phyloP scores from a whole-genome alignment of 2,329 filamentous ascomycete species.

The Lachnellula willkommii region DNA sequence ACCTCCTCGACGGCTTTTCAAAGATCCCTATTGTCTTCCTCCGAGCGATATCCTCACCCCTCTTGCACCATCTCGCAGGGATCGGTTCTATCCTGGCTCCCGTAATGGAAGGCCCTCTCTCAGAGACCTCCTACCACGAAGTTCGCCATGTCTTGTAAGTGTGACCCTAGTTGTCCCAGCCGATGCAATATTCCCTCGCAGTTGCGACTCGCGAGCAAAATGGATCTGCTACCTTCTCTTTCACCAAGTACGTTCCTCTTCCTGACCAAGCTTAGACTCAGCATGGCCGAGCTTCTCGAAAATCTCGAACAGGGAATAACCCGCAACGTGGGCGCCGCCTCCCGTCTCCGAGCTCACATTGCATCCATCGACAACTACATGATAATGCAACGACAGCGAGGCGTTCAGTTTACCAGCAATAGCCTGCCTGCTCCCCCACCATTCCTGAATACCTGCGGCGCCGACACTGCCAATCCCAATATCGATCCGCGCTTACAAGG shows the following conservation, averaged over 20 bases:
- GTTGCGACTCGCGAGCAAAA: no score
- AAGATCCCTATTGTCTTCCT: constrained; percentile 41
- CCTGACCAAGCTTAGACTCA: constrained; percentile 19
- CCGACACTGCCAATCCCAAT: background rate
- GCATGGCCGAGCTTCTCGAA: constrained; percentile 41
- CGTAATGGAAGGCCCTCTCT: constrained; percentile 34
- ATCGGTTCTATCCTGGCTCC: constrained; percentile 46
- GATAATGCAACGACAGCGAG: constrained; percentile 4
- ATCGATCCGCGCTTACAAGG: background rate
- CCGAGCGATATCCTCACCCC: constrained; percentile 42
- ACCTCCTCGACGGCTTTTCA: constrained; percentile 40
- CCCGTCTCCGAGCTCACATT: constrained; percentile 37
- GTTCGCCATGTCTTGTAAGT: constrained; percentile 37
- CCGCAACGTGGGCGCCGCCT: constrained; percentile 34
- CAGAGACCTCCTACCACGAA: constrained; percentile 14
- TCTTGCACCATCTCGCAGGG: constrained; percentile 44
- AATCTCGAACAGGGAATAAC: constrained; percentile 39
- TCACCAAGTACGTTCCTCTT: no score
- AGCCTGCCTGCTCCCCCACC: background rate
- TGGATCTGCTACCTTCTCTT: no score
- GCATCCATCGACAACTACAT: constrained; percentile 37
- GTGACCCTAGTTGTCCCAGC: background rate
- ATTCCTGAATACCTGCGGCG: no score
- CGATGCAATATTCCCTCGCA: no score
- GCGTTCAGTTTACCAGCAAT: background rate